A percentile compares a stretch with the other conserved stretches of the same genome.
phyloP scores from a whole-genome alignment of 2,329 filamentous ascomycete genomes.

The Aspergillus puulaauensis region DNA sequence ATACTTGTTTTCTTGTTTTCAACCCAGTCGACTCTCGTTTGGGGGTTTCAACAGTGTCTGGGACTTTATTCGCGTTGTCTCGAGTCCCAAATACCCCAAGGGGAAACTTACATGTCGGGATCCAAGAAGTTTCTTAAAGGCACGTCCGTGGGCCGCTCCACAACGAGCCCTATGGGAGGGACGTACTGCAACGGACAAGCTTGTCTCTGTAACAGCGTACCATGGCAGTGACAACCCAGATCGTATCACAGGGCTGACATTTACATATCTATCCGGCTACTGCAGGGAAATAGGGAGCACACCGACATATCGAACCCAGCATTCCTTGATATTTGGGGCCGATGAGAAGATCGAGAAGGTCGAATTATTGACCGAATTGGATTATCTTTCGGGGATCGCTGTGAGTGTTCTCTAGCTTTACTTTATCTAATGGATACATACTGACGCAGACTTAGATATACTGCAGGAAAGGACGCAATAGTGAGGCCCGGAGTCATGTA shows the following conservation, averaged over 20 bases:
- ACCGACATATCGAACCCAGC: not conserved
- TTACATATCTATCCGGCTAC: not conserved
- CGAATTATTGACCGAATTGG: not conserved
- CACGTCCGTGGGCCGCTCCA: not conserved
- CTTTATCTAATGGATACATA: not conserved
- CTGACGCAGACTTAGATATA: not conserved
- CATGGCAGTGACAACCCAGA: not conserved
- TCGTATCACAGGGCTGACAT: not conserved
- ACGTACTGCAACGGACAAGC: not conserved
- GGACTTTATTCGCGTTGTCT: slow-evolving; percentile 1
- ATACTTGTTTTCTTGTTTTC: not conserved
- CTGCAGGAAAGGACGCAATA: too few relatives aligned
- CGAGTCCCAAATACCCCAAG: not conserved
- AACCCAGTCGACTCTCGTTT: slow-evolving; percentile 2
- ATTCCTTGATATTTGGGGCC: not conserved
- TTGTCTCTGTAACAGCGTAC: not conserved
- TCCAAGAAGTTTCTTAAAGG: not conserved
- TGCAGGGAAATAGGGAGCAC: not conserved
- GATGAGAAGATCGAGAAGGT: not conserved
- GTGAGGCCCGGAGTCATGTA: not conserved
- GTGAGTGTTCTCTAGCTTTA: not conserved
- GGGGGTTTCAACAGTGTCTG: slow-evolving; percentile 7
- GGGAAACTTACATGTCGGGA: not conserved
- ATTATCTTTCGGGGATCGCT: not conserved
- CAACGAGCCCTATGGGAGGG: not conserved